Evolutionary conservation across 1,139 yeast species (phyloP), one percentile per base, ranked within the genome.

Genomic region (Hansenula anomala): DNA sequence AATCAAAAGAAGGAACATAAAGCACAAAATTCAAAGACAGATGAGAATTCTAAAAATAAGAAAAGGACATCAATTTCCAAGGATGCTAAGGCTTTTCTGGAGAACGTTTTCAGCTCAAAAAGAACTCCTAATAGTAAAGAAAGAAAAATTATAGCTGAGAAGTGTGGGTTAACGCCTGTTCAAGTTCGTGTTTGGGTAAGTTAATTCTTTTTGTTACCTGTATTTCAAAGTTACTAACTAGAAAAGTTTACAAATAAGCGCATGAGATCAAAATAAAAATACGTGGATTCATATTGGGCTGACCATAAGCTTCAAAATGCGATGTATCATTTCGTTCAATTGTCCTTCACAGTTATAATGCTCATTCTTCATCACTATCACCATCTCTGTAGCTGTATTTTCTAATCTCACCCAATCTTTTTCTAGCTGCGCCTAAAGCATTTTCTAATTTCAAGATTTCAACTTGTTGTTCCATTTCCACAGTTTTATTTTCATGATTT

Each of bases 381-480:
- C 54, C 53, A 36, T 45, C 52, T 29, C 51, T 46, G 43, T 50
- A 49, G 25, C 54, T 44, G 36, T 69, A 80, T 61, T 83, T 85
- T 61, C 96, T 72, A 47, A 88, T 88, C 52, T 86, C 95, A 26
- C 95, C 95, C 46, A 88, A 68, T 54, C 86, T 75, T 63, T 84
- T 86, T 59, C 96, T 74, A 1, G 96, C 95, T 12, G 76, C 59
- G 37, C 67, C 66, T 50, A 87, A 67, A 43, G 81, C 75, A 52
- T 86, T 86, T 55, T 88, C 96, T 45, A 88, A 67, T 60, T 86
- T 85, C 60, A 88, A 71, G 34, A 88, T 89, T 59, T 86, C 90
- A 13, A 89, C 96, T 59, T 88, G 96, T 61, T 88, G 96, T 55
- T 88, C 95, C 96, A 88, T 87, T 56, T 90, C 95, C 23, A 79